phyloP scores from a whole-genome alignment of 768 basidiomycete species.

The Trametes punicea region DNA sequence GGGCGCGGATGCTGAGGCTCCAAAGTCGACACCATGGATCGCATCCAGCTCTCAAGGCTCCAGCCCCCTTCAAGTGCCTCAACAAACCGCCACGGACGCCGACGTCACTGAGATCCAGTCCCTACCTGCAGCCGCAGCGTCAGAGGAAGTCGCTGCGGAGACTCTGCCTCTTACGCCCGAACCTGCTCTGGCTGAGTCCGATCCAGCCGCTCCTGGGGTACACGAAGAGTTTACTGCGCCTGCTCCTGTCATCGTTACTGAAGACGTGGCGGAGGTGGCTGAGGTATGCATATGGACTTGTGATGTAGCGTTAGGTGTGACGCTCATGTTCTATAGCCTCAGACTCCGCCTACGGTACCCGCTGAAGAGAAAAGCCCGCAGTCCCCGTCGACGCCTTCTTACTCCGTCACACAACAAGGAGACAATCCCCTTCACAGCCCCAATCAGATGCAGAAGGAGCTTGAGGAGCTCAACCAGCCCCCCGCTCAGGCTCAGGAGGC shows the following conservation, averaged over 20 bases:
- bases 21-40: slow-evolving; percentile 21
- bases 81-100: slow-evolving; percentile 11
- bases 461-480: slow-evolving; percentile 19
- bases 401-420: slow-evolving; percentile 31
- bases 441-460: slow-evolving; percentile 15
- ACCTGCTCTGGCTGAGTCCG: neutral
- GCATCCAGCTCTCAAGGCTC: slow-evolving; percentile 26
- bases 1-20: slow-evolving; percentile 12
- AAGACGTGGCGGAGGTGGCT: neutral
- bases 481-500: slow-evolving; percentile 3
- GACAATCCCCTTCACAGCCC: slow-evolving; percentile 22
- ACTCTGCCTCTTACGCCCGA: neutral
- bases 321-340: neutral
- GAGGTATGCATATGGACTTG: neutral
- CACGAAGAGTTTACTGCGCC: neutral
- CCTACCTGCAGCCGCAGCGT: slow-evolving; percentile 5
- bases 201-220: slow-evolving; percentile 4
- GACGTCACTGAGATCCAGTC: slow-evolving; percentile 19
- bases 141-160: no score
- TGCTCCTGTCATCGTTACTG: slow-evolving; percentile 14
- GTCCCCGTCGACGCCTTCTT: slow-evolving; percentile 35
- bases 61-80: slow-evolving; percentile 20
- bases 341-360: slow-evolving; percentile 1
- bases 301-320: neutral
- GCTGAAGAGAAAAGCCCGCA: slow-evolving; percentile 15